A percentile compares a stretch with the other conserved stretches of the same genome.
These are phyloP conservation scores for Cylindrotheca closterium DNA, from an alignment of 108 stramenopile genomes.

Conservation along the genomic window DNA sequence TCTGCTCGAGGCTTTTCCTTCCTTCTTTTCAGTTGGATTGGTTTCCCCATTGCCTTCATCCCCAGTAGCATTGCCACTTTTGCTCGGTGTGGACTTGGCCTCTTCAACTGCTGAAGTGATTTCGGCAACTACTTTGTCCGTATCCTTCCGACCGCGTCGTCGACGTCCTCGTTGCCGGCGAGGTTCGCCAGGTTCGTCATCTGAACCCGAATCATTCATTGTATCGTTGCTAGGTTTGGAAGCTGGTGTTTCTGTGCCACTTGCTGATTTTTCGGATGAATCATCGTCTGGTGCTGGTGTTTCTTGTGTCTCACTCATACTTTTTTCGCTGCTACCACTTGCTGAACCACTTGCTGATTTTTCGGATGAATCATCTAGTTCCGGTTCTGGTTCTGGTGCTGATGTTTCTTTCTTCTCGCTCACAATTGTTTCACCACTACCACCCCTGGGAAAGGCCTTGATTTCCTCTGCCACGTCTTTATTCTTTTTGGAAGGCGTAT, in stretches of 20 bases:
- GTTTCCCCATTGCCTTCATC: constrained; percentile 7
- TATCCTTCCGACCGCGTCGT: constrained; percentile 37
- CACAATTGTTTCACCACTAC: too few species aligned
- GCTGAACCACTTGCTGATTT: neutral
- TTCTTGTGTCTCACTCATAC: neutral
- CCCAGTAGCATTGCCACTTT: neutral
- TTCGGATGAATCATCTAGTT: neutral
- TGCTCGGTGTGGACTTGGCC: constrained; percentile 20
- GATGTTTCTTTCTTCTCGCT: neutral
- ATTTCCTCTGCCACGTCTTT: constrained; percentile 6
- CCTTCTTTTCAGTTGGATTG: constrained; percentile 30
- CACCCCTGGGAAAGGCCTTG: neutral
- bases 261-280: neutral
- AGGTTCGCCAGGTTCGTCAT: neutral
- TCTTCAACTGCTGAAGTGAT: constrained; percentile 22
- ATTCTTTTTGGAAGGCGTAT: neutral
- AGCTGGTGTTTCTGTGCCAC: too few species aligned
- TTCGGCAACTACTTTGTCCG: constrained; percentile 31
- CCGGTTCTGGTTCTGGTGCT: neutral
- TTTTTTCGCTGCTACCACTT: neutral
- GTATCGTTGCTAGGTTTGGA: neutral
- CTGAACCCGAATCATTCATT: constrained; percentile 2
- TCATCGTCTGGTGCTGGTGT: neutral
- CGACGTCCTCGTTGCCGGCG: constrained; percentile 40
- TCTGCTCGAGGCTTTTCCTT: too few species aligned